These are phyloP conservation scores for Colletotrichum lini DNA, from an alignment of 2,329 filamentous ascomycete genomes.

Conservation along the genomic window DNA sequence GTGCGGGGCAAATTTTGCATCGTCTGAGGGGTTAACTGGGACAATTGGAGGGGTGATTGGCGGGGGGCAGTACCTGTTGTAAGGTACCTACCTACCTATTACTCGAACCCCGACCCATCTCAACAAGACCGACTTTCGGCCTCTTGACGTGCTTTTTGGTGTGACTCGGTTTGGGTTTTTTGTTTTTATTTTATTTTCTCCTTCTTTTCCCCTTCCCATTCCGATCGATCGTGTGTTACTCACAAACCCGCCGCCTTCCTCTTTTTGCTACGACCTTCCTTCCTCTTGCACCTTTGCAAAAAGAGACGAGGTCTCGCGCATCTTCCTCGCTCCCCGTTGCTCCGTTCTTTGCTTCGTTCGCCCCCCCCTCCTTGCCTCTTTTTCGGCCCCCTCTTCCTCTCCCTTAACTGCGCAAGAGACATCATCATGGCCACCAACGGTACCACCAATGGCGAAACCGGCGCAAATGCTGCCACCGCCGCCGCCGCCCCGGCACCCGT, in stretches of 20 bases:
- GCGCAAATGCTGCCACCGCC: conserved; percentile 6
- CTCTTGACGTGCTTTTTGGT: conserved; percentile 33
- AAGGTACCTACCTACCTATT: too few species aligned
- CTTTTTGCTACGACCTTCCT: conserved; percentile 23
- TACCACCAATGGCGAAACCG: conserved; percentile 49
- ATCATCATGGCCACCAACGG: conserved; percentile 60
- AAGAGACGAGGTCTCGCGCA: conserved; percentile 25
- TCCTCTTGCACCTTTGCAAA: conserved; percentile 1
- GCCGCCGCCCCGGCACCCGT: conserved; percentile 47
- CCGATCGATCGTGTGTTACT: conserved; percentile 2
- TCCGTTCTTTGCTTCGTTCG: conserved; percentile 12
- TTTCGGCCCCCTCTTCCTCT: conserved; percentile 1
- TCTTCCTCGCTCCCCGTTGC: conserved; percentile 3
- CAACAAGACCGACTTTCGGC: conserved; percentile 39
- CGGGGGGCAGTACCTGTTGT: too few species aligned
- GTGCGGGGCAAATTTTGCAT: conserved; percentile 21
- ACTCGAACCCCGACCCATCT: conserved; percentile 11
- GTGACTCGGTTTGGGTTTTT: conserved; percentile 34
- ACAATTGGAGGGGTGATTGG: conserved; percentile 6
- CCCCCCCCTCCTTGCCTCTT: conserved; percentile 1
- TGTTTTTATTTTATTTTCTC: conserved; percentile 10
- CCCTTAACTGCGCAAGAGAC: conserved; percentile 18
- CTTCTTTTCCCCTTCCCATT: conserved; percentile 4
- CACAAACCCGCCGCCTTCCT: conserved; percentile 19
- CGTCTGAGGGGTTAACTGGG: background rate